Evolutionary conservation across 2,329 filamentous ascomycete genomes (phyloP).

Genomic region (Simplicillium sp.): DNA sequence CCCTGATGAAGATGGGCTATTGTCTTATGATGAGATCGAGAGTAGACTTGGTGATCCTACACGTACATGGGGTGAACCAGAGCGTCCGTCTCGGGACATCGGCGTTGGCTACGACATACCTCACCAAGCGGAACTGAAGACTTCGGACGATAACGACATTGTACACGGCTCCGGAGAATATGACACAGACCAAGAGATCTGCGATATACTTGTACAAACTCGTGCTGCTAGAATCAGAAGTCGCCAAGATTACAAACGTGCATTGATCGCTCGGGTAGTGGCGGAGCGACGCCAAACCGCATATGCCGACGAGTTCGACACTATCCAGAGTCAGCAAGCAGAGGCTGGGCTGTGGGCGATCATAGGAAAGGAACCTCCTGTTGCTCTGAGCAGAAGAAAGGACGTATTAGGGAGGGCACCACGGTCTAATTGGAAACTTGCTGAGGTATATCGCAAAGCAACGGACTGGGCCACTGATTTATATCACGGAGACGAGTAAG

Average conservation of each 20-base stretch:
- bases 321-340: constrained; percentile 26
- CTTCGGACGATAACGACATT: not conserved
- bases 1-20: constrained; percentile 15
- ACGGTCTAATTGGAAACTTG: constrained; percentile 20
- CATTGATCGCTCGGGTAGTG: constrained; percentile 27
- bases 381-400: constrained; percentile 19
- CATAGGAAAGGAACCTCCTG: constrained; percentile 27
- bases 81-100: not conserved
- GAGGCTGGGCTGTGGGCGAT: constrained; percentile 37
- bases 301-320: constrained; percentile 33
- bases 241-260: constrained; percentile 17
- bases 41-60: constrained; percentile 18
- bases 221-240: no score
- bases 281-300: constrained; percentile 31
- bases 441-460: constrained; percentile 18
- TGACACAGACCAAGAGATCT: constrained; percentile 17
- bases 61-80: not conserved
- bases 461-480: no score
- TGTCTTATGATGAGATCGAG: constrained; percentile 37
- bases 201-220: constrained; percentile 15
- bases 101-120: no score
- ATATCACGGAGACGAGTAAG: no score
- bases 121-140: no score
- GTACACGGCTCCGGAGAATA: constrained; percentile 9
- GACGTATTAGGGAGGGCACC: constrained; percentile 14